Evolutionary conservation across 805 yeast genomes (phyloP).

Genomic region (Candida maris): DNA sequence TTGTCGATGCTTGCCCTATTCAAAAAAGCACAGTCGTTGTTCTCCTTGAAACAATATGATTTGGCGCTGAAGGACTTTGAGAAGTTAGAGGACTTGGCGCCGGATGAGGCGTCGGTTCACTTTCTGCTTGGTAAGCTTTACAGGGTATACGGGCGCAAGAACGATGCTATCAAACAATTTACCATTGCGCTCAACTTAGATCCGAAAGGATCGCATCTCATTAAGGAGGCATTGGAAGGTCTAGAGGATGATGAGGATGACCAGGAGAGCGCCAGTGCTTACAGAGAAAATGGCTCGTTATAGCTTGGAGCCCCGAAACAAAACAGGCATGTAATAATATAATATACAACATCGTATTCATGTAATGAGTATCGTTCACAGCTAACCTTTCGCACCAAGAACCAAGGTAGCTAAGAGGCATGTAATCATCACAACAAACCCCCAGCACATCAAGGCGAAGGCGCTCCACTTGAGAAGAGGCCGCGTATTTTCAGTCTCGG

Average conservation of each 20-base stretch:
- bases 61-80: constrained; percentile 76
- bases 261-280: constrained; percentile 14
- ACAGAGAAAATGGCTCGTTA: constrained; percentile 8
- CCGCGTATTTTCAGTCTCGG: constrained; percentile 31
- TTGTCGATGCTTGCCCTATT: constrained; percentile 80
- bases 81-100: constrained; percentile 68
- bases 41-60: constrained; percentile 64
- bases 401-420: constrained; percentile 44
- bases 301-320: not conserved
- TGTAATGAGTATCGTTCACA: not conserved
- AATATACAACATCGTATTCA: not conserved
- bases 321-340: constrained; percentile 1
- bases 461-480: constrained; percentile 43
- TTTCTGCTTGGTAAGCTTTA: constrained; percentile 84
- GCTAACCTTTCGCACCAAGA: constrained; percentile 29
- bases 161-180: constrained; percentile 77
- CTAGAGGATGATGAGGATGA: constrained; percentile 24
- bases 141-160: constrained; percentile 67
- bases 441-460: constrained; percentile 60
- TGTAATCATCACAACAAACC: constrained; percentile 64
- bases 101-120: constrained; percentile 94
- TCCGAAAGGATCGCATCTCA: constrained; percentile 86
- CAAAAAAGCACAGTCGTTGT: constrained; percentile 80
- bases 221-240: constrained; percentile 76
- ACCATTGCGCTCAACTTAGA: constrained; percentile 88